Evolutionary conservation across 345 rosid species (phyloP), one percentile per base, ranked within the genome.

Genomic region (Lumnitzera littorea): DNA sequence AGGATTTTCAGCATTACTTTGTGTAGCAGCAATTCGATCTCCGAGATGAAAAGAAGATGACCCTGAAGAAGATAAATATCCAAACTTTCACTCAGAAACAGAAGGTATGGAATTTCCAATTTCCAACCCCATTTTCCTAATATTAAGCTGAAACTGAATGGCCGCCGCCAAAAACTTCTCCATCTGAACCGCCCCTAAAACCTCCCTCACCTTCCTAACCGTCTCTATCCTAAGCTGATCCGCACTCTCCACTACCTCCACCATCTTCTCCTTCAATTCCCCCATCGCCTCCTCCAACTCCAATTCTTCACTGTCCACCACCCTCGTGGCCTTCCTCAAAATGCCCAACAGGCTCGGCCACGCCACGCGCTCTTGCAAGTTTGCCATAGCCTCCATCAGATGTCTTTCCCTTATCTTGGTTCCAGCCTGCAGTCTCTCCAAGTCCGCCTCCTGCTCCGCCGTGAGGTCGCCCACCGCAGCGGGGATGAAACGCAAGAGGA

Each of bases 361-460:
- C 15, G 77, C 80, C 60, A 70, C 31, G 59, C 78, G 70, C 72
- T 79, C 82, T 54, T 82, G 82, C 62, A 79, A 16, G 56, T 29
- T 56, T 41, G 80, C 80, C 82, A 69, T 66, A 24, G 51, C 65
- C 52, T 73, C 72, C 15, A 61, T 29, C 62, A 82, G 59, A 51
- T 63, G 64, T 24, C 68, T 68, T 69, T 79, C 84, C 64, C 65
- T 67, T 49, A 36, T 24, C 51, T 66, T 57, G 10, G 79, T 67
- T 57, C 50, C 65, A 15, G n/a, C 16, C 48, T 52, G 66, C 14
- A 77, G 29, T 48, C 20, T 52, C 72, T 70, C 70, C 11, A 82
- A 25, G 48, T 36, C 25, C 48, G 36, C 49, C 17, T 13, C 54
- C 65, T 79, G 78, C 48, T 73, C 70, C 0, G n/a, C 66, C 0